phyloP scores from a whole-genome alignment of 805 yeast species.

The Crinitomyces ghanaensis region DNA sequence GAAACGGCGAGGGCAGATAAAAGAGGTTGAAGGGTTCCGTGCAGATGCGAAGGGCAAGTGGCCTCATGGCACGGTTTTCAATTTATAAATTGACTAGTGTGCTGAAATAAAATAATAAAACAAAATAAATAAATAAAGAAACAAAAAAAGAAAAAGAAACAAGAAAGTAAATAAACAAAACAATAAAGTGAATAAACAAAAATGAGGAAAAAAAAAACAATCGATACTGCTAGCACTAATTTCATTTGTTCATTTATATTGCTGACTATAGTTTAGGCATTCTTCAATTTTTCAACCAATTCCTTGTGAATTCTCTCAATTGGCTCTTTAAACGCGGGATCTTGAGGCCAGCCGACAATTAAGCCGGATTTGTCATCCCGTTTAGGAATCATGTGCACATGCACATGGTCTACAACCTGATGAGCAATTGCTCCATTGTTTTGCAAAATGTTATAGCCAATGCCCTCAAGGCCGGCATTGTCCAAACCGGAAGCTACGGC shows the following conservation, averaged over 20 bases:
- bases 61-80: slow-evolving; percentile 6
- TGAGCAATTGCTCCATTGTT: slow-evolving; percentile 94
- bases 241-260: background rate
- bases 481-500: slow-evolving; percentile 52
- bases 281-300: slow-evolving; percentile 12
- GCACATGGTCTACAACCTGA: slow-evolving; percentile 92
- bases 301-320: slow-evolving; percentile 57
- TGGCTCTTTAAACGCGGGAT: slow-evolving; percentile 61
- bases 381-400: slow-evolving; percentile 93
- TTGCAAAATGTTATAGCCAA: slow-evolving; percentile 80
- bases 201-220: too few species aligned
- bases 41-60: too few species aligned
- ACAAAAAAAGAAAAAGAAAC: too few species aligned
- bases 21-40: too few species aligned
- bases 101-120: too few species aligned
- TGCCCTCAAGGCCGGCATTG: slow-evolving; percentile 46
- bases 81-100: background rate
- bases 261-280: slow-evolving; percentile 2
- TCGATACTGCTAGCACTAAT: too few species aligned
- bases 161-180: too few species aligned
- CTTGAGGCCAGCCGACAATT: slow-evolving; percentile 90
- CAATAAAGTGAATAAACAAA: too few species aligned
- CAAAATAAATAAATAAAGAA: too few species aligned
- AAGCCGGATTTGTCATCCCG: slow-evolving; percentile 61
- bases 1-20: too few species aligned